These are phyloP conservation scores for Taxillus chinensis DNA, from an alignment of 164 flowering plant species.

Conservation along the genomic window DNA sequence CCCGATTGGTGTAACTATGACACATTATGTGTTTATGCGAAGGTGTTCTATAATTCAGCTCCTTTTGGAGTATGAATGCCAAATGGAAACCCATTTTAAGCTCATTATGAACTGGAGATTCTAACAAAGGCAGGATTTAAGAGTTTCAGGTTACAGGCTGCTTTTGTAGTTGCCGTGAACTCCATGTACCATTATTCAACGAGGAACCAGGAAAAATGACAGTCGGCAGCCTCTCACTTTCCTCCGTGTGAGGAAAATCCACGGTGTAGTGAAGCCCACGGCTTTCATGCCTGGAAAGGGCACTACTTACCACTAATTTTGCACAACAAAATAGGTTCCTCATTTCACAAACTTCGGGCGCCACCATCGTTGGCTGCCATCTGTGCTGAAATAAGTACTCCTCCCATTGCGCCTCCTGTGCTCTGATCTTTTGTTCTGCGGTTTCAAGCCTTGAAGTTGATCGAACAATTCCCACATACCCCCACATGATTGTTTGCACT, in stretches of 20 bases:
- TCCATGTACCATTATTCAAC: constrained; percentile 54
- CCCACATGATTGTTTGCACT: constrained; percentile 83
- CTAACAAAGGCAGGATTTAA: neutral
- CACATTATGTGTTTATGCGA: too few relatives aligned
- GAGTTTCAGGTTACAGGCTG: constrained; percentile 16
- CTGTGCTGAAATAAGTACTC: constrained; percentile 55
- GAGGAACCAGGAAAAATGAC: constrained; percentile 58
- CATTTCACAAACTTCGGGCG: constrained; percentile 84
- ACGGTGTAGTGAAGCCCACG: constrained; percentile 89
- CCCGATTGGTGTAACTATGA: too few relatives aligned
- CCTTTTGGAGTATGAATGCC: too few relatives aligned
- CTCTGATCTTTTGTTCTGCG: constrained; percentile 62
- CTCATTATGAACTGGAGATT: neutral
- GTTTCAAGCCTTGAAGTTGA: constrained; percentile 55
- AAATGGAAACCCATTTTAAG: constrained; percentile 1
- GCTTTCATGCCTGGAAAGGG: constrained; percentile 86
- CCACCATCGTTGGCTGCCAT: constrained; percentile 85
- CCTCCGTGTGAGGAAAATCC: constrained; percentile 78
- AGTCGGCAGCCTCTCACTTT: constrained; percentile 83
- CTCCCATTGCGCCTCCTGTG: constrained; percentile 81
- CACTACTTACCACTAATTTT: constrained; percentile 84
- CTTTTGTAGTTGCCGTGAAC: constrained; percentile 68
- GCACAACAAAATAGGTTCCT: constrained; percentile 92
- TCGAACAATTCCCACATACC: constrained; percentile 81
- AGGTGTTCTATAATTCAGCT: too few relatives aligned